These are phyloP conservation scores for Dictyostelium citrinum DNA, from an alignment of 78 protist genomes.

Conservation along the genomic window DNA sequence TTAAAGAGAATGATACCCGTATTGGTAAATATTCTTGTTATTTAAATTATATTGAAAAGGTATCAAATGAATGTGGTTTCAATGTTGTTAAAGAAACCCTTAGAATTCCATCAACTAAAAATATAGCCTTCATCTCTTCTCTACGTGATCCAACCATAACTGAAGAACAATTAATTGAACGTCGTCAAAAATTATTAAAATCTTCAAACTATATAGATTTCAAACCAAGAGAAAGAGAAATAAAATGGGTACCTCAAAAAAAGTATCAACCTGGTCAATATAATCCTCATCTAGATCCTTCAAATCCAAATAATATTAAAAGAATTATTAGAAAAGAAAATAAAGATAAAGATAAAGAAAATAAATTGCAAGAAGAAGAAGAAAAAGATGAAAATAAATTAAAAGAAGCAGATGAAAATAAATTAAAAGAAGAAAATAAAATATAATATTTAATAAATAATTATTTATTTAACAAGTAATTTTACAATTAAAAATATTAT, in stretches of 20 bases:
- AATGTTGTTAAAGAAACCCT: conserved; percentile 39
- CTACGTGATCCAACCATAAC: background rate
- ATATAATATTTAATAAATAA: background rate
- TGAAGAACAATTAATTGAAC: background rate
- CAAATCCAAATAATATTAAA: background rate
- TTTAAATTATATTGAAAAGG: conserved; percentile 58
- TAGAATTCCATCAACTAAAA: conserved; percentile 82
- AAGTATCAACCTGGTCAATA: conserved; percentile 48
- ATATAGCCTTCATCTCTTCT: conserved; percentile 45
- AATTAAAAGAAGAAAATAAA: no score
- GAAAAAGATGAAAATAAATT: background rate
- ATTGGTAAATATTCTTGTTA: conserved; percentile 50
- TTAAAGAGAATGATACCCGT: background rate
- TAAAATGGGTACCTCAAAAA: conserved; percentile 64
- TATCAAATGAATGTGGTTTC: conserved; percentile 60
- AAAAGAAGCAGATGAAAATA: background rate
- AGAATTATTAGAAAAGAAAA: background rate
- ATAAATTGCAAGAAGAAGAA: no score
- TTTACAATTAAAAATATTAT: background rate
- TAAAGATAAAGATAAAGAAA: background rate
- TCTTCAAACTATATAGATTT: conserved; percentile 42
- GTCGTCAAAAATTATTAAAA: background rate
- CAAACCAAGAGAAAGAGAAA: conserved; percentile 38
- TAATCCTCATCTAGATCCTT: conserved; percentile 51
- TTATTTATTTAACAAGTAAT: background rate